Percentiles rank a stretch among this genome's conserved stretches.
phyloP scores from a whole-genome alignment of 108 stramenopile genomes.

The Mediolabrus comicus region DNA sequence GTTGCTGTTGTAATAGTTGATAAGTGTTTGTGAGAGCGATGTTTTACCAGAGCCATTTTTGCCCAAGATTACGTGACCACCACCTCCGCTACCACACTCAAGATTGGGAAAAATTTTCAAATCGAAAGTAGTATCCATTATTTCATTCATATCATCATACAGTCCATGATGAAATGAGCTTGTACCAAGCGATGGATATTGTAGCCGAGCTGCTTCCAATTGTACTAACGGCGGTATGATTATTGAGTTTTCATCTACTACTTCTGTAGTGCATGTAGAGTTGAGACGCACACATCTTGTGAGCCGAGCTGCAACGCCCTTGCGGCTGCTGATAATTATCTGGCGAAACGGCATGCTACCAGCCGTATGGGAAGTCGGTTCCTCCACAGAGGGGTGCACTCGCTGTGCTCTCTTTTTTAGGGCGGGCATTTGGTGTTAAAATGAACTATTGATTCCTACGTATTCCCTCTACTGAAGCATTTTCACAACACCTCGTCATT shows the following conservation, averaged over 20 bases:
- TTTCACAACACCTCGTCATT: neutral
- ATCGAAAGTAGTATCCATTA: constrained; percentile 6
- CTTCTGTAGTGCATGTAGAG: neutral
- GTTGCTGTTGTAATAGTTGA: neutral
- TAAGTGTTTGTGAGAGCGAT: constrained; percentile 27
- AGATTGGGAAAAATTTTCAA: constrained; percentile 32
- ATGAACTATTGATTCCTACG: no score
- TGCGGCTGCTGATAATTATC: neutral
- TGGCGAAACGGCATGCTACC: neutral
- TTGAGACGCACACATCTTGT: no score
- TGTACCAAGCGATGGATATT: neutral
- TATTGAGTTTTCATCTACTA: neutral
- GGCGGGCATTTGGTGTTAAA: no score
- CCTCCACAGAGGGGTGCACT: no score
- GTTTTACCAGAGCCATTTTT: constrained; percentile 56
- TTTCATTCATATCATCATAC: neutral
- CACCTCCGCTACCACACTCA: constrained; percentile 26
- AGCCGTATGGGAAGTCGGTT: no score
- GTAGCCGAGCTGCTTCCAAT: neutral
- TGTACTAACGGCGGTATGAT: neutral
- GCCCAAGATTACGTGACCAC: constrained; percentile 62
- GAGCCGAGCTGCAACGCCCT: neutral
- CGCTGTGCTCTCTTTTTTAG: no score
- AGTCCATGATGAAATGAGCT: neutral
- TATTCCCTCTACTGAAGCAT: no score